phyloP scores from a whole-genome alignment of 2,329 filamentous ascomycete genomes.

The Fusarium sp. region DNA sequence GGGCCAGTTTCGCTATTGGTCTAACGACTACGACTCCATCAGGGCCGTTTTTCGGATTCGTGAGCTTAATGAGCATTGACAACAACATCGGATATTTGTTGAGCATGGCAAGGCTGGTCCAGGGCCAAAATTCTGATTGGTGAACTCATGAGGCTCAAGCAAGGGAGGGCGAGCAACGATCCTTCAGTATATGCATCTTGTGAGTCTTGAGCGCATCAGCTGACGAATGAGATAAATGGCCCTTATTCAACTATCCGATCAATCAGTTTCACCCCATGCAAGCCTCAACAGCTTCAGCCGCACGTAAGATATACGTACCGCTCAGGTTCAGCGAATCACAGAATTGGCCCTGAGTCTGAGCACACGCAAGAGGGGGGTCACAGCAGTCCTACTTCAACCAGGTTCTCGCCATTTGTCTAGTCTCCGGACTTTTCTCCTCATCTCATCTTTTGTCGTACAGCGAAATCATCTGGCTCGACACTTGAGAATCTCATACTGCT shows the following conservation, averaged over 20 bases:
- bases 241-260: neutral
- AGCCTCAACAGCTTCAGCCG: neutral
- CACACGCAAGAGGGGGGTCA: fast-evolving
- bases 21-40: neutral
- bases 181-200: neutral
- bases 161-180: fast-evolving
- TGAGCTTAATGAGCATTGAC: neutral
- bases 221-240: neutral
- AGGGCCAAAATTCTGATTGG: neutral
- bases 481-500: fast-evolving
- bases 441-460: neutral
- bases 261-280: neutral
- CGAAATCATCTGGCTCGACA: no score
- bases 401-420: fast-evolving
- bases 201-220: neutral
- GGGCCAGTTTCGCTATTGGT: neutral
- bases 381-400: neutral
- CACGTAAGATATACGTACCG: neutral
- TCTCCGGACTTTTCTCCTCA: neutral
- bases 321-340: neutral
- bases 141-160: neutral
- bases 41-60: neutral
- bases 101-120: fast-evolving
- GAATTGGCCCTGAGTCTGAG: neutral
- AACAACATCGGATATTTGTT: fast-evolving